phyloP scores from a whole-genome alignment of 2,329 filamentous ascomycete genomes.

The Davidsoniella neocaledoniae region DNA sequence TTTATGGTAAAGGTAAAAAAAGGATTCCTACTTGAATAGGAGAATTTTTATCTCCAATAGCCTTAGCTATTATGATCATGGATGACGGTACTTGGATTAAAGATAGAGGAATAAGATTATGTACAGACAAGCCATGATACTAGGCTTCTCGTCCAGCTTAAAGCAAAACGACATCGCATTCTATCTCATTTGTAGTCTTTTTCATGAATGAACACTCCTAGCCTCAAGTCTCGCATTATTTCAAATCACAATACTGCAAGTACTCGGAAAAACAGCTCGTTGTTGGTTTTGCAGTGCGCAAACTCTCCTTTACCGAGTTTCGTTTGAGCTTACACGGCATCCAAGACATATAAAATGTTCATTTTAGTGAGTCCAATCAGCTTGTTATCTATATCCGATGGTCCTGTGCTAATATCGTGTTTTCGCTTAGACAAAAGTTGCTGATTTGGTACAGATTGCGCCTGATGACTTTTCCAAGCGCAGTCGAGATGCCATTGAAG shows the following conservation, averaged over 20 bases:
- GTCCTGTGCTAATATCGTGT: conserved; percentile 1
- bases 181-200: not conserved
- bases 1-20: too few relatives aligned
- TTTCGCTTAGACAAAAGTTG: conserved; percentile 59
- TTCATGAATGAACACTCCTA: not conserved
- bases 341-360: conserved; percentile 23
- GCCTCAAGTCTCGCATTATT: not conserved
- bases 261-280: too few relatives aligned
- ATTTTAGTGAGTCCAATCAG: conserved; percentile 27
- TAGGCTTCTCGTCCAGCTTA: not conserved
- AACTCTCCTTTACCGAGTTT: too few relatives aligned
- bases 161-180: not conserved
- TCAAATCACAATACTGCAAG: too few relatives aligned
- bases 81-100: too few relatives aligned
- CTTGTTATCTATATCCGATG: not conserved
- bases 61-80: too few relatives aligned
- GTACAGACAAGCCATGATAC: not conserved
- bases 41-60: too few relatives aligned
- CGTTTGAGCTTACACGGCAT: too few relatives aligned
- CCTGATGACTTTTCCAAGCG: conserved; percentile 77
- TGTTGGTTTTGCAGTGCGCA: too few relatives aligned
- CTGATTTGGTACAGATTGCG: conserved; percentile 83
- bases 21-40: too few relatives aligned
- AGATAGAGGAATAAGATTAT: too few relatives aligned
- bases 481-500: conserved; percentile 73